A percentile compares a stretch with the other conserved stretches of the same genome.
Evolutionary conservation across 1,284 basidiomycete genomes (phyloP).

Genomic region (Sporisorium reilianum): DNA sequence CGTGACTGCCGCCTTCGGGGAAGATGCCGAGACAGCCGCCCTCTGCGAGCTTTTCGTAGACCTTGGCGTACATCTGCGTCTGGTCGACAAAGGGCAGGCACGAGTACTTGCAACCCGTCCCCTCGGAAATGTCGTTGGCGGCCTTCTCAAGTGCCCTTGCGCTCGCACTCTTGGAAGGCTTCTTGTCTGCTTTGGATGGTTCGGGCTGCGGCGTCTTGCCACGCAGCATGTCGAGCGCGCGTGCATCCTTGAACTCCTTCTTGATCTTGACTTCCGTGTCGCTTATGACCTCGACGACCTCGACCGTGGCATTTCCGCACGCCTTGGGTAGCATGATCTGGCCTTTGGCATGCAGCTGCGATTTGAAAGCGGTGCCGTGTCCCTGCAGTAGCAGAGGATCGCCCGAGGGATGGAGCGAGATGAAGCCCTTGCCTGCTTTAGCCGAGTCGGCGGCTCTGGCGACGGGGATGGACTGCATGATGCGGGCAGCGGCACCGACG

Average conservation of each 20-base stretch:
- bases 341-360: slow-evolving; percentile 81
- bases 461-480: slow-evolving; percentile 85
- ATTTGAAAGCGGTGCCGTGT: slow-evolving; percentile 81
- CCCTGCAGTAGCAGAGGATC: slow-evolving; percentile 79
- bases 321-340: slow-evolving; percentile 90
- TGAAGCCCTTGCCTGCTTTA: slow-evolving; percentile 80
- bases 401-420: slow-evolving; percentile 76
- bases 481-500: slow-evolving; percentile 83
- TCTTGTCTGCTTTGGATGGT: slow-evolving; percentile 32
- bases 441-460: slow-evolving; percentile 90
- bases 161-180: slow-evolving; percentile 12
- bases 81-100: slow-evolving; percentile 78
- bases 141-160: slow-evolving; percentile 26
- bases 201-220: slow-evolving; percentile 48
- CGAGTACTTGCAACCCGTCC: slow-evolving; percentile 59
- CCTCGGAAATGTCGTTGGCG: slow-evolving; percentile 24
- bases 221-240: slow-evolving; percentile 64
- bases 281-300: slow-evolving; percentile 88
- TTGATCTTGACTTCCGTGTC: slow-evolving; percentile 85
- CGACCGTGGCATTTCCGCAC: slow-evolving; percentile 81
- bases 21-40: slow-evolving; percentile 78
- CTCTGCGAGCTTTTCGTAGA: slow-evolving; percentile 87
- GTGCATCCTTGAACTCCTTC: slow-evolving; percentile 78
- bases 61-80: slow-evolving; percentile 92
- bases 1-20: slow-evolving; percentile 68